Conservation (phyloP, 139 green algal species). For the Desmodesmus armatus region DNA sequence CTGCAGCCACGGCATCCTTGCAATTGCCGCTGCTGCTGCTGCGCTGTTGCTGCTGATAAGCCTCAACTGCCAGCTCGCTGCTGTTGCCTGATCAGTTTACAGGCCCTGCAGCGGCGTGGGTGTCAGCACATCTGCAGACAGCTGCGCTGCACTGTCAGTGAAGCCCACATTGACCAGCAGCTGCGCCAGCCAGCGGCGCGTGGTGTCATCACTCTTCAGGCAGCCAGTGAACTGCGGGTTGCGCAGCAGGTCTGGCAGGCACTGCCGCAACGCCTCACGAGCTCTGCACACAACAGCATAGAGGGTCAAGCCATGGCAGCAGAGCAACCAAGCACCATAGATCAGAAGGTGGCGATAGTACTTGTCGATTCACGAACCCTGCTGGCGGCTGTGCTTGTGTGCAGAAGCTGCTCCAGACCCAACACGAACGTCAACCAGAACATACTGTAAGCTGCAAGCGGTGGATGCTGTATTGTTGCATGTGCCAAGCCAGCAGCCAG, state of each 20-base stretch:
- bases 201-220: conserved; percentile 95
- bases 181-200: conserved; percentile 85
- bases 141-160: conserved; percentile 63
- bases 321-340: too few species aligned
- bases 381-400: too few species aligned
- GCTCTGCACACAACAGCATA: conserved; percentile 54
- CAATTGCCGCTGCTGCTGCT: not conserved
- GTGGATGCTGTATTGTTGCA: too few species aligned
- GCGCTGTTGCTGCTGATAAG: not conserved
- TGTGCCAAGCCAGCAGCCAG: too few species aligned
- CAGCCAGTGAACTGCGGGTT: conserved; percentile 92
- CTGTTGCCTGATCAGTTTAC: not conserved
- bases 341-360: too few species aligned
- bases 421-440: too few species aligned
- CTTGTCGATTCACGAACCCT: too few species aligned
- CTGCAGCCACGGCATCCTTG: not conserved
- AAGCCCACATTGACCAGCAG: conserved; percentile 95
- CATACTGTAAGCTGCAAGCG: too few species aligned
- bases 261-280: conserved; percentile 93
- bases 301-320: too few species aligned
- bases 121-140: conserved; percentile 67
- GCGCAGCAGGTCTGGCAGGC: conserved; percentile 91
- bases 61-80: too few species aligned
- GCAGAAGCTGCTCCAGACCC: too few species aligned
- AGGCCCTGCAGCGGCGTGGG: conserved; percentile 71